Conservation (phyloP, 805 yeast species). For the Nakazawaea pomicola region DNA sequence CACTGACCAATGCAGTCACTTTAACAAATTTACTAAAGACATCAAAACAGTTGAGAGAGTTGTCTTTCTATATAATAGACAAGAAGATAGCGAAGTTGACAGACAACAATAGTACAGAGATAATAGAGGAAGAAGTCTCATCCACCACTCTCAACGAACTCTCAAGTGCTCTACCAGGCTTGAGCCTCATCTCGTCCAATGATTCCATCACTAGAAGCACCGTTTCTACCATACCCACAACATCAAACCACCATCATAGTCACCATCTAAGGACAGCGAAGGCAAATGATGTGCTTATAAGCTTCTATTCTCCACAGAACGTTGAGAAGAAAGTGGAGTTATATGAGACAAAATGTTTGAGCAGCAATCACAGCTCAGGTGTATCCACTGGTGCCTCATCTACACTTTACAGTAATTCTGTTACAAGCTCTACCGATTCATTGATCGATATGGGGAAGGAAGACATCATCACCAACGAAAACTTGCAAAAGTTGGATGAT, state of each 20-base stretch:
- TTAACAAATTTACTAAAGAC: constrained; percentile 13
- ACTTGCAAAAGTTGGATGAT: constrained; percentile 12
- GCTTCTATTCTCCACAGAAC: constrained; percentile 24
- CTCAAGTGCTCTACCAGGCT: neutral
- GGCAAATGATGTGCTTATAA: constrained; percentile 15
- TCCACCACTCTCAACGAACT: neutral
- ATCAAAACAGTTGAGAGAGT: constrained; percentile 8
- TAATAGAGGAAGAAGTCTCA: neutral
- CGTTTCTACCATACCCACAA: neutral
- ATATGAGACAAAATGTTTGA: constrained; percentile 20
- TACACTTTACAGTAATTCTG: neutral
- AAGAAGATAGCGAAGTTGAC: constrained; percentile 10
- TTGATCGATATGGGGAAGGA: neutral
- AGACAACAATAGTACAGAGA: constrained; percentile 2
- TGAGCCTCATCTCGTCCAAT: neutral
- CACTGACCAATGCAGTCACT: constrained; percentile 13
- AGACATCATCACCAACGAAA: neutral
- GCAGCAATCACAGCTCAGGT: constrained; percentile 2
- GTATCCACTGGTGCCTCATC: neutral
- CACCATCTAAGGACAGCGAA: neutral
- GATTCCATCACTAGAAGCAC: neutral
- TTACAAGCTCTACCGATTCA: neutral
- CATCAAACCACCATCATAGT: neutral
- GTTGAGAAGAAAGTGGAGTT: constrained; percentile 17
- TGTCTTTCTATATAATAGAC: constrained; percentile 12